A percentile compares a stretch with the other conserved stretches of the same genome.
phyloP scores from a whole-genome alignment of 306 rosid genomes.

The Malus domestica region DNA sequence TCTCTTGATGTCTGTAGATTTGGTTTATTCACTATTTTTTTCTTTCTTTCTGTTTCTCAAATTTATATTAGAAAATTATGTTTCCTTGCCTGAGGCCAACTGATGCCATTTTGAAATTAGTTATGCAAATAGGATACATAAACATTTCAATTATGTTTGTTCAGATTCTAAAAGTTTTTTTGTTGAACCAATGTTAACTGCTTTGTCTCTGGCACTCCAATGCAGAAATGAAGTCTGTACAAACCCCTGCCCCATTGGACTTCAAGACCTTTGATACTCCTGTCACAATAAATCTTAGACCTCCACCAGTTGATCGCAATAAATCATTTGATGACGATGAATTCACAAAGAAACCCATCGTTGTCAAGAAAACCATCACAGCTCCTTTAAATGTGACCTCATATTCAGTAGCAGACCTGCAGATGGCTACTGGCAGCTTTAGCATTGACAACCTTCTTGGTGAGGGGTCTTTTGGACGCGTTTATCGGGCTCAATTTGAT shows the following conservation, averaged over 20 bases:
- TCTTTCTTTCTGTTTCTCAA: neutral
- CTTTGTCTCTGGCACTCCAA: constrained; percentile 13
- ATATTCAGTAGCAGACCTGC: constrained; percentile 87
- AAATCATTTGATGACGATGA: constrained; percentile 80
- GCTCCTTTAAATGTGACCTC: constrained; percentile 64
- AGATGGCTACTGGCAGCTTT: constrained; percentile 97
- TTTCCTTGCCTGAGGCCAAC: neutral
- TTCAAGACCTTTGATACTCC: constrained; percentile 55
- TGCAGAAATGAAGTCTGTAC: constrained; percentile 68
- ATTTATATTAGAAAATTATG: neutral
- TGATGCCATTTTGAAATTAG: neutral
- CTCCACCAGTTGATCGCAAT: constrained; percentile 85
- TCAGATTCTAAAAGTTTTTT: neutral
- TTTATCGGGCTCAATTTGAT: constrained; percentile 80
- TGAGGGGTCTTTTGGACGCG: constrained; percentile 92
- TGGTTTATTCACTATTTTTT: neutral
- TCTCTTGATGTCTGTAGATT: neutral
- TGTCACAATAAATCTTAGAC: constrained; percentile 60
- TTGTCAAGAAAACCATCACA: constrained; percentile 42
- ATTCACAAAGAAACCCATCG: constrained; percentile 43
- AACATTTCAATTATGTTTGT: neutral
- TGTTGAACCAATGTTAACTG: neutral
- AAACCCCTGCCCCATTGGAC: constrained; percentile 45
- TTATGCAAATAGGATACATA: neutral
- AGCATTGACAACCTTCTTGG: constrained; percentile 80